Conservation (phyloP, 257 asterid genomes). For the Solanum verrucosum region DNA sequence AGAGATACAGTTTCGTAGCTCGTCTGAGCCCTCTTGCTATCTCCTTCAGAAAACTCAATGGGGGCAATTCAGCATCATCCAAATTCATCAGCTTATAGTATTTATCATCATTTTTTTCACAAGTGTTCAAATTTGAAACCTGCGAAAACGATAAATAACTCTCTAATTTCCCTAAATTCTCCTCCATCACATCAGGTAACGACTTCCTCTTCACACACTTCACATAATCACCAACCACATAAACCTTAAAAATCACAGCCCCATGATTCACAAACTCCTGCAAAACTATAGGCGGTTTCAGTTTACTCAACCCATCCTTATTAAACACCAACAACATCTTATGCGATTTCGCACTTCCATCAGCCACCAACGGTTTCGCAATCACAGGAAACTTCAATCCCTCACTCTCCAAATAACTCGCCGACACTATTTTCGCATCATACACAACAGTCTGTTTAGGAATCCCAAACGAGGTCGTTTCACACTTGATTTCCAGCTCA, state of each 20-base stretch:
- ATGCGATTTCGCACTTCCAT: conserved; percentile 71
- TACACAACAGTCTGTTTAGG: conserved; percentile 51
- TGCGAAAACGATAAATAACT: conserved; percentile 48
- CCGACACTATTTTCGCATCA: conserved; percentile 31
- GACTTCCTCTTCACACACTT: conserved; percentile 73
- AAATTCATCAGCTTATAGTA: conserved; percentile 42
- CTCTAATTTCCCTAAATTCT: conserved; percentile 31
- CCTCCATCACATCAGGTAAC: conserved; percentile 51
- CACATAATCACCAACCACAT: conserved; percentile 68
- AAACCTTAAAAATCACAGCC: conserved; percentile 69
- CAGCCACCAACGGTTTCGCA: conserved; percentile 69
- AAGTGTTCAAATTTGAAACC: conserved; percentile 40
- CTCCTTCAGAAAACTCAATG: conserved; percentile 43
- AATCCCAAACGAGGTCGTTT: conserved; percentile 41
- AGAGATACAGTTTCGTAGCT: conserved; percentile 39
- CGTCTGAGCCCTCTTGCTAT: conserved; percentile 53
- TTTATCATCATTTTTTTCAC: conserved; percentile 36
- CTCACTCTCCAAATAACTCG: conserved; percentile 21
- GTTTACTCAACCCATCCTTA: conserved; percentile 45
- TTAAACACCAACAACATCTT: conserved; percentile 57
- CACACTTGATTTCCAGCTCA: conserved; percentile 21
- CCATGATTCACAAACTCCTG: conserved; percentile 79
- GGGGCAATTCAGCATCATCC: conserved; percentile 63
- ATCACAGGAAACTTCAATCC: conserved; percentile 63
- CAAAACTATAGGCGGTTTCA: conserved; percentile 62